Evolutionary conservation across 257 asterid genomes (phyloP).

Genomic region (Jasminum sambac): DNA sequence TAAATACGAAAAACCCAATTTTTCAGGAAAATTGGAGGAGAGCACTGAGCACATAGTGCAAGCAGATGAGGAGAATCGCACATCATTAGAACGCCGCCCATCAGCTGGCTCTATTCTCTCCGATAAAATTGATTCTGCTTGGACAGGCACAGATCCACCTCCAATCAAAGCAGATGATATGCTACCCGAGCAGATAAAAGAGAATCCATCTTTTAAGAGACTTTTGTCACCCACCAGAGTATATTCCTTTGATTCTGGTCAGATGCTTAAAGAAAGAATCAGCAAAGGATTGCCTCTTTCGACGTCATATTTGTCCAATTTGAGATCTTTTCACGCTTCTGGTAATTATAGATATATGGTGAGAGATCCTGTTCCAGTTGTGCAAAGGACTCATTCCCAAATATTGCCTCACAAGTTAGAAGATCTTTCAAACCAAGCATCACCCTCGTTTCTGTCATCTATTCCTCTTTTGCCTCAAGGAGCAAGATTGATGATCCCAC

Average conservation of each 20-base stretch:
- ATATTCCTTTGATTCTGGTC: slow-evolving; percentile 84
- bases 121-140: slow-evolving; percentile 83
- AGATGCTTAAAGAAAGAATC: slow-evolving; percentile 68
- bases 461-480: slow-evolving; percentile 69
- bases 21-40: slow-evolving; percentile 26
- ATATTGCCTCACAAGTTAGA: slow-evolving; percentile 51
- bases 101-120: slow-evolving; percentile 79
- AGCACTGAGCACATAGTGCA: slow-evolving; percentile 24
- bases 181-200: slow-evolving; percentile 28
- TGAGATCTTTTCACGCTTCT: slow-evolving; percentile 84
- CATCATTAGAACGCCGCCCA: slow-evolving; percentile 54
- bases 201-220: slow-evolving; percentile 42
- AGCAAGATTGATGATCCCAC: slow-evolving; percentile 65
- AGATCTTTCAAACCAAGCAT: slow-evolving; percentile 32
- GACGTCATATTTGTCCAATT: slow-evolving; percentile 50
- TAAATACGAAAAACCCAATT: slow-evolving; percentile 31
- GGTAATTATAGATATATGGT: slow-evolving; percentile 83
- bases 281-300: slow-evolving; percentile 72
- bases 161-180: slow-evolving; percentile 24
- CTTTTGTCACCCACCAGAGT: slow-evolving; percentile 60
- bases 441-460: slow-evolving; percentile 55
- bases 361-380: slow-evolving; percentile 64
- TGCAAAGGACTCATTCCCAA: slow-evolving; percentile 61
- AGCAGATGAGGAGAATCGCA: slow-evolving; percentile 26
- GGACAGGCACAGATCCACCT: slow-evolving; percentile 78